These are phyloP conservation scores for Nemania diffusa DNA, from an alignment of 2,329 filamentous ascomycete species.

Conservation along the genomic window DNA sequence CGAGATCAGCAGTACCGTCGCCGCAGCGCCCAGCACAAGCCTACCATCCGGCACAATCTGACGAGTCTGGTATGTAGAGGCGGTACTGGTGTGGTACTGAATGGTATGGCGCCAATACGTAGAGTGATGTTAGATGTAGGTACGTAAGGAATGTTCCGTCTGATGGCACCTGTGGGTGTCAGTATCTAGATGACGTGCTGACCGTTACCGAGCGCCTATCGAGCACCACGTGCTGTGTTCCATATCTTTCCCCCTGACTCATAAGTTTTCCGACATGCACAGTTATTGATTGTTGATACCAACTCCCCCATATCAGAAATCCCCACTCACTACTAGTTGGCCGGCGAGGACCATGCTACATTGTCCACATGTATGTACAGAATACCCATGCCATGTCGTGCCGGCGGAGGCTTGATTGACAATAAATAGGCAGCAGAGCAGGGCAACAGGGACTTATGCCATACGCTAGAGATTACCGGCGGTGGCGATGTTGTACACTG, in stretches of 20 bases:
- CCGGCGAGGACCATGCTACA: neutral
- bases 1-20: no score
- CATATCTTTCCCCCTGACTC: neutral
- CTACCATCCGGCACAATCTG: neutral
- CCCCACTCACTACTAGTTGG: neutral
- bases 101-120: neutral
- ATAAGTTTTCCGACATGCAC: neutral
- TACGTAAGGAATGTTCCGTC: neutral
- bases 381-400: neutral
- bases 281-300: neutral
- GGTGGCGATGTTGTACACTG: neutral
- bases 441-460: neutral
- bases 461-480: neutral
- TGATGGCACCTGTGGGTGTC: neutral
- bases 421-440: neutral
- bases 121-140: neutral
- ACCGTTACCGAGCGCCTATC: neutral
- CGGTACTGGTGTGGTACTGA: neutral
- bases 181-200: neutral
- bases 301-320: neutral
- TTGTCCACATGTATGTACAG: neutral
- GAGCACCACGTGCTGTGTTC: neutral
- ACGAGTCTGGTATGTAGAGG: no score
- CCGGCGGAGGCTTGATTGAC: neutral
- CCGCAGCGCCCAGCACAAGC: neutral